Evolutionary conservation across 257 asterid genomes (phyloP).

Genomic region (Penstemon barbatus): DNA sequence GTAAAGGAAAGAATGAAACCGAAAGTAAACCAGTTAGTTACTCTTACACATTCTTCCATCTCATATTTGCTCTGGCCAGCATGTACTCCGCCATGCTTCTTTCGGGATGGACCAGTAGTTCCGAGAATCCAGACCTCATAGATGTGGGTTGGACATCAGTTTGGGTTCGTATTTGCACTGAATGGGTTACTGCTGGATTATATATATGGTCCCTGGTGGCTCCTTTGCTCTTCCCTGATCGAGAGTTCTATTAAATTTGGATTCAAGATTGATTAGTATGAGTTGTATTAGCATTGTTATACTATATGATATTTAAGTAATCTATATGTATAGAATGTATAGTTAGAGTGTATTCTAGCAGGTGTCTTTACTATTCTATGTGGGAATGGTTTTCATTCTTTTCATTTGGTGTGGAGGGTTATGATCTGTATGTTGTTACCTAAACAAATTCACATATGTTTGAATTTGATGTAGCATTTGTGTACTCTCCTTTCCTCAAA

Average conservation of each 20-base stretch:
- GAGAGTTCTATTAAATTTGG: conserved; percentile 58
- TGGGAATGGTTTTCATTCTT: too few relatives aligned
- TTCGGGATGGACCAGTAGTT: conserved; percentile 85
- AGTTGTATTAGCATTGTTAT: too few relatives aligned
- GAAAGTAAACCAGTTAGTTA: conserved; percentile 77
- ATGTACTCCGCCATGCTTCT: conserved; percentile 99
- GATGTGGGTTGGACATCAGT: conserved; percentile 92
- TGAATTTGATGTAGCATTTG: conserved; percentile 3
- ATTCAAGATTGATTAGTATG: too few relatives aligned
- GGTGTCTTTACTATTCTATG: too few relatives aligned
- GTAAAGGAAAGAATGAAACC: conserved; percentile 50
- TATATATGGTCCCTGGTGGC: conserved; percentile 94
- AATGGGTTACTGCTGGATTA: conserved; percentile 88
- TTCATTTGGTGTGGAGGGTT: conserved; percentile 11
- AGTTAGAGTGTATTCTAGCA: background rate
- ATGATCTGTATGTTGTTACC: background rate
- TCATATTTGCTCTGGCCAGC: conserved; percentile 93
- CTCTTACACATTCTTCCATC: conserved; percentile 92
- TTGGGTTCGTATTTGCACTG: conserved; percentile 86
- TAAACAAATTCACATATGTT: background rate
- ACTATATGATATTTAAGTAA: background rate
- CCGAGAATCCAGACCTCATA: conserved; percentile 67
- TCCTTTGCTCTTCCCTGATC: conserved; percentile 70
- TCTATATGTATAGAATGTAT: background rate
- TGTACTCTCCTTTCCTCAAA: background rate